Evolutionary conservation across 345 rosid genomes (phyloP), one percentile per base, ranked within the genome.

Genomic region (Melastoma malabathricum): DNA sequence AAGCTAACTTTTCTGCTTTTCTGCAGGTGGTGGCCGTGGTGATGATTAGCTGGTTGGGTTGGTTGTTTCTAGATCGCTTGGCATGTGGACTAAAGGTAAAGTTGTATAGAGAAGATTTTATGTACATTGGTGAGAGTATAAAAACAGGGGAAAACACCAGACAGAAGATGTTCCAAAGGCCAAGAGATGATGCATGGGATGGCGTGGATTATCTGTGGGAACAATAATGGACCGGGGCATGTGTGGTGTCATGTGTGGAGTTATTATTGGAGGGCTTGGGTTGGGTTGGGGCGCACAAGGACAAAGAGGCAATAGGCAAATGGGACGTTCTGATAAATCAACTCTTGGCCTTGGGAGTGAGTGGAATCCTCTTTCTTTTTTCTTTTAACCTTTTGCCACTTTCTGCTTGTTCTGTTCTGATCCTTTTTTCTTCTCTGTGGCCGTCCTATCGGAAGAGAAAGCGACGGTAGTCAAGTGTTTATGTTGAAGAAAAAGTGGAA

Each of bases 221-320:
- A 54, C 20, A 51, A 17, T 3, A 55, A n/a, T n/a, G n/a, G 46
- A 48, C 63, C 66, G 23, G 19, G 53, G 60, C 53, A 46, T 23
- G 55, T 34, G 64, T 44, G 23, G n/a, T 22, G 18, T 7, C 5
- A 20, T 22, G 43, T 27, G 56, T 22, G 38, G 6, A 48, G 54
- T 54, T 50, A 51, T 41, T 54, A 46, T 49, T 43, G 31, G 23
- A 22, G 39, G 51, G n/a, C n/a, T 22, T 22, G 25, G 25, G 25
- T 1, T 2, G 25, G 25, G 25, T 22, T 22, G 13, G 57, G 72
- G 70, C n/a, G 50, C 72, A 76, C 79, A 68, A 70, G 4, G 53
- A 48, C 64, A 50, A 73, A 63, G 57, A 29, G 61, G 73, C 50
- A 67, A 62, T 18, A 52, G 64, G 66, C 41, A 34, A 34, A 34